Evolutionary conservation across 352 stramenopile species (phyloP).

Genomic region (Pythium angustatum): DNA sequence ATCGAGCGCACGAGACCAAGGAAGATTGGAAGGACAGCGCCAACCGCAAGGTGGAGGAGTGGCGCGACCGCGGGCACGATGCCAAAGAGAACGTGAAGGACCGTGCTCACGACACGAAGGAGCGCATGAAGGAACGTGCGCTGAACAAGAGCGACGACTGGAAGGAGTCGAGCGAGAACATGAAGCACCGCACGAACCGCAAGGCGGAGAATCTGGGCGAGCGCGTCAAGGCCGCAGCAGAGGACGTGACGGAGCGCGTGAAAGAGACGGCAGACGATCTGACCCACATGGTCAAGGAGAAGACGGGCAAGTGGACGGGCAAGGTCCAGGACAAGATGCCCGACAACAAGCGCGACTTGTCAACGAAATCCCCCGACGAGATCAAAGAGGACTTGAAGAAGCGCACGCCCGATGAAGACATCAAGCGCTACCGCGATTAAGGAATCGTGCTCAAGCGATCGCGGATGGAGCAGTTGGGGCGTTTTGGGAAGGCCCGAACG

Average conservation of each 20-base stretch:
- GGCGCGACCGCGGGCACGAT: conserved; percentile 30
- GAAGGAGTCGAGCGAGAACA: conserved; percentile 28
- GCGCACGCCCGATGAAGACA: conserved; percentile 17
- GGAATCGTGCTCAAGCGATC: no score
- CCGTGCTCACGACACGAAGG: conserved; percentile 29
- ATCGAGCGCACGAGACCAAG: conserved; percentile 37
- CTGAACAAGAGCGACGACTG: conserved; percentile 36
- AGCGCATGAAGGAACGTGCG: conserved; percentile 36
- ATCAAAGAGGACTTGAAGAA: conserved; percentile 35
- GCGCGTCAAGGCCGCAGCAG: conserved; percentile 30
- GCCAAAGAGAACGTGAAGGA: conserved; percentile 40
- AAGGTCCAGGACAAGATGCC: conserved; percentile 33
- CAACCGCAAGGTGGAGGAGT: conserved; percentile 32
- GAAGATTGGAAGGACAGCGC: conserved; percentile 35
- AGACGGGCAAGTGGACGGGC: conserved; percentile 35
- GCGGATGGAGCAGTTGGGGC: no score
- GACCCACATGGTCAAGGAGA: conserved; percentile 33
- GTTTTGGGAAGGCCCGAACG: no score
- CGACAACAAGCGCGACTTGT: conserved; percentile 25
- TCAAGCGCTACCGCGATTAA: conserved; percentile 18
- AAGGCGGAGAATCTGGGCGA: conserved; percentile 29
- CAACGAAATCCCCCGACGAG: conserved; percentile 29
- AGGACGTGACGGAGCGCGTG: conserved; percentile 33
- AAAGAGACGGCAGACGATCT: conserved; percentile 38
- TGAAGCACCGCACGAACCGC: conserved; percentile 26